Conservation (phyloP, 352 stramenopile genomes). For the Phytophthora melonis region DNA sequence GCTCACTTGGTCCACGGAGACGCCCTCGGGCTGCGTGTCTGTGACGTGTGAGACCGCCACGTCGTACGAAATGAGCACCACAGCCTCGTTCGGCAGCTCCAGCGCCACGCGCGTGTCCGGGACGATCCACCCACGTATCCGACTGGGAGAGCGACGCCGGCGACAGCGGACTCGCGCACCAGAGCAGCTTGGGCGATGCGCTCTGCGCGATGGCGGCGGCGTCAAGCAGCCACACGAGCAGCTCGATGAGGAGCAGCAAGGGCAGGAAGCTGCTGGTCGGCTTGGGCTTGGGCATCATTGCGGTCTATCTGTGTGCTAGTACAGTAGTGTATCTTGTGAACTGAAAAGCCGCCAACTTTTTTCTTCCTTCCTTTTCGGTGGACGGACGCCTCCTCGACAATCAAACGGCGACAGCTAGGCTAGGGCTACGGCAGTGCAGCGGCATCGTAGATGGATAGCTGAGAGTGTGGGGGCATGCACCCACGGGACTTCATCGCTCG, state of each 20-base stretch:
- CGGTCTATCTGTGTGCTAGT: not conserved
- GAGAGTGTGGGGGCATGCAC: no score
- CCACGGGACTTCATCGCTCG: no score
- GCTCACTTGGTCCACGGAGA: constrained; percentile 40
- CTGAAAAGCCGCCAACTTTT: constrained; percentile 36
- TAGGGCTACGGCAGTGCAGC: no score
- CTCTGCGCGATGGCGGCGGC: constrained; percentile 15
- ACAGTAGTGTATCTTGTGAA: not conserved
- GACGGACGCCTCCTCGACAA: no score
- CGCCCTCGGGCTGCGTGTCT: constrained; percentile 14
- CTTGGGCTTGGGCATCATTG: constrained; percentile 5
- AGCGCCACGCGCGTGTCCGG: constrained; percentile 56
- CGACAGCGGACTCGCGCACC: constrained; percentile 67
- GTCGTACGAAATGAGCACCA: constrained; percentile 78
- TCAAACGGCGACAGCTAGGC: no score
- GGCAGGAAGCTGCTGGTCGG: not conserved
- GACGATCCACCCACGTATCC: constrained; percentile 66
- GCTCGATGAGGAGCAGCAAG: constrained; percentile 2
- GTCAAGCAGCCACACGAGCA: constrained; percentile 6
- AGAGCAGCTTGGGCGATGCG: constrained; percentile 64
- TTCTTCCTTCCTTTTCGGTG: not conserved
- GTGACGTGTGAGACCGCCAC: constrained; percentile 63
- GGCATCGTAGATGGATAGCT: no score
- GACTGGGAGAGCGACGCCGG: constrained; percentile 34
- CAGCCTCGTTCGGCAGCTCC: constrained; percentile 64